These are phyloP conservation scores for Panicum miliaceum DNA, from an alignment of 176 grass and related monocot genomes.

Conservation along the genomic window DNA sequence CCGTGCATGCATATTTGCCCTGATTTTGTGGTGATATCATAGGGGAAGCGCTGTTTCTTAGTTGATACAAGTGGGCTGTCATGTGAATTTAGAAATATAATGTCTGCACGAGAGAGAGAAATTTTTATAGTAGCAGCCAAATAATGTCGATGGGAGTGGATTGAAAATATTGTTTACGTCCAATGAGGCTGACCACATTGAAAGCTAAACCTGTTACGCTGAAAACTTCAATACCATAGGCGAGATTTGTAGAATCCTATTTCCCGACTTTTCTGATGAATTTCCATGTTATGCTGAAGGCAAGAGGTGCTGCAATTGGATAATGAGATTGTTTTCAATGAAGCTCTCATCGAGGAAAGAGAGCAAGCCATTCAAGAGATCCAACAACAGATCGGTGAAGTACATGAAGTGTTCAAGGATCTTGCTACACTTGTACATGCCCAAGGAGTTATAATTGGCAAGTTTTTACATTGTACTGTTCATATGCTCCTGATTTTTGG, in stretches of 20 bases:
- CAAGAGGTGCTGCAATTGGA: slow-evolving; percentile 88
- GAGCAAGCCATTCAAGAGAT: slow-evolving; percentile 93
- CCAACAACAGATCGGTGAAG: slow-evolving; percentile 95
- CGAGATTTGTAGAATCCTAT: slow-evolving; percentile 3
- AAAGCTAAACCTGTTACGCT: not conserved
- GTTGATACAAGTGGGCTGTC: not conserved
- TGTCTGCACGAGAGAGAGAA: not conserved
- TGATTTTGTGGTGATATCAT: not conserved
- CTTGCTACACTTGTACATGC: slow-evolving; percentile 89
- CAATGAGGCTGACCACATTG: not conserved
- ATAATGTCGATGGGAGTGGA: not conserved
- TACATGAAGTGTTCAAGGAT: slow-evolving; percentile 95
- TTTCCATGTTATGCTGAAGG: slow-evolving; percentile 48
- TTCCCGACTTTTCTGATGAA: slow-evolving; percentile 18
- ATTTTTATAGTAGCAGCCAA: not conserved
- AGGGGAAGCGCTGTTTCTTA: not conserved
- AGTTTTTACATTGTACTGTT: slow-evolving; percentile 32
- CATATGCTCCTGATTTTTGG: slow-evolving; percentile 12
- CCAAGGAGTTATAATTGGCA: slow-evolving; percentile 82
- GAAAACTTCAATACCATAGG: not conserved
- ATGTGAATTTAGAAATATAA: not conserved
- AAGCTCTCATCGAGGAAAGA: slow-evolving; percentile 96
- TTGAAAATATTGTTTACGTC: not conserved
- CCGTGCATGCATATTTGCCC: not conserved
- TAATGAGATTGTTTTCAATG: slow-evolving; percentile 94